Evolutionary conservation across 495 filamentous ascomycete genomes (phyloP), one percentile per base, ranked within the genome.

Genomic region (Parathielavia appendiculata): DNA sequence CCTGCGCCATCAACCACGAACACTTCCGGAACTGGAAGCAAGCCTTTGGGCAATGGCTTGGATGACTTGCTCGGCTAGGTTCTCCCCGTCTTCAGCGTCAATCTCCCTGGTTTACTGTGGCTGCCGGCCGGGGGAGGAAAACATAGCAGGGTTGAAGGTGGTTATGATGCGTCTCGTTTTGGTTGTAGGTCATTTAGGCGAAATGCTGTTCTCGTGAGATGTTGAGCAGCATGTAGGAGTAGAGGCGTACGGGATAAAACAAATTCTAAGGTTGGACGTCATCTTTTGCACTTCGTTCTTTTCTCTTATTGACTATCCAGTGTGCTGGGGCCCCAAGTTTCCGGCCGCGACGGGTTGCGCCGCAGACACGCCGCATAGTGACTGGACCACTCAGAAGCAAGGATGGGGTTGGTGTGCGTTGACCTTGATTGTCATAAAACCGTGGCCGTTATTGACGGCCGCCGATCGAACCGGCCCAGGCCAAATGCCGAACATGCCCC

Each of bases 1-100:
- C 35, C 69, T 41, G 54, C 61, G 1, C 20, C 65, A 6, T 51
- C 63, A 12, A 49, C 50, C 4, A n/a, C 60, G 1, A 39, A 14
- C 40, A 58, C 41, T 32, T 30, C 59, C 17, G 52, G 60, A 1
- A 19, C 40, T 4, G 59, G 51, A 23, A 60, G 38, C 32, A 73
- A 66, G 61, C 63, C 64, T 0, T 54, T 61, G 9, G 68, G 71
- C 46, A 73, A 70, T 41, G 71, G 71, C 1, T 58, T 76, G 14
- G 73, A 77, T 56, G 76, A 78, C 56, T 46, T 79, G 59, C 72
- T 79, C 35, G 75, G 76, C 34, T 79, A 66, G 67, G 53, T 12
- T 55, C 9, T 19, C 41, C 7, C 22, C 16, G 2, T 38, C 7
- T 20, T 50, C 7, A 0, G 22, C 10, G 35, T 4, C 34, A 17